A percentile compares a stretch with the other conserved stretches of the same genome.
Evolutionary conservation across 192 early-diverging fungal species (phyloP).

Genomic region (Gonapodya sp.): DNA sequence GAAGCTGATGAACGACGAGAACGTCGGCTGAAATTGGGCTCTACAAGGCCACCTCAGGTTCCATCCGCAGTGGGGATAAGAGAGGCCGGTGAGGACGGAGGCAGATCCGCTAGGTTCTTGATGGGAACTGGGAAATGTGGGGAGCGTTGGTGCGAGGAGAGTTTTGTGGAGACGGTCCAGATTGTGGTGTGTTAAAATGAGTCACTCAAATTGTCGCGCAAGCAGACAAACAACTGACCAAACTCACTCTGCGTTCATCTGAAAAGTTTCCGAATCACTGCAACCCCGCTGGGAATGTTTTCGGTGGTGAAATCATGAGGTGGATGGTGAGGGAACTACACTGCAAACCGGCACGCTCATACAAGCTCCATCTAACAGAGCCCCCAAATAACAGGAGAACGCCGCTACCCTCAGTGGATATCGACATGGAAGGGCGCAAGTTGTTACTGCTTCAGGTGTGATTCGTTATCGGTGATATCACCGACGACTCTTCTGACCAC

Average conservation of each 20-base stretch:
- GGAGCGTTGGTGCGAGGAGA: not conserved
- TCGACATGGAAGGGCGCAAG: not conserved
- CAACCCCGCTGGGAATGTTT: not conserved
- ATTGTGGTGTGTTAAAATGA: not conserved
- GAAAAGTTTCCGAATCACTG: not conserved
- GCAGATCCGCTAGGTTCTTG: not conserved
- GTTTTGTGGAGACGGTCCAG: not conserved
- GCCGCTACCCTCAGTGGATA: not conserved
- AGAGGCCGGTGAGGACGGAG: not conserved
- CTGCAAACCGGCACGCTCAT: too few species aligned
- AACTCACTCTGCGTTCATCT: not conserved
- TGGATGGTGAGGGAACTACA: not conserved
- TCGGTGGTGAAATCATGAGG: not conserved
- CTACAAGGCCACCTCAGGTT: not conserved
- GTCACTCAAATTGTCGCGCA: not conserved
- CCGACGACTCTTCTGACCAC: too few species aligned
- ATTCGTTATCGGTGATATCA: too few species aligned
- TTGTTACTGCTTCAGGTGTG: not conserved
- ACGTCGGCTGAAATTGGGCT: not conserved
- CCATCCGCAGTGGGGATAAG: not conserved
- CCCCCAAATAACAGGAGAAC: too few species aligned
- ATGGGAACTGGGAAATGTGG: not conserved
- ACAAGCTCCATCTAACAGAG: too few species aligned
- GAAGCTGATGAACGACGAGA: not conserved
- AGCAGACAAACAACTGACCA: not conserved